Evolutionary conservation across 768 basidiomycete species (phyloP), one percentile per base, ranked within the genome.

Genomic region (Ramaria rubella): DNA sequence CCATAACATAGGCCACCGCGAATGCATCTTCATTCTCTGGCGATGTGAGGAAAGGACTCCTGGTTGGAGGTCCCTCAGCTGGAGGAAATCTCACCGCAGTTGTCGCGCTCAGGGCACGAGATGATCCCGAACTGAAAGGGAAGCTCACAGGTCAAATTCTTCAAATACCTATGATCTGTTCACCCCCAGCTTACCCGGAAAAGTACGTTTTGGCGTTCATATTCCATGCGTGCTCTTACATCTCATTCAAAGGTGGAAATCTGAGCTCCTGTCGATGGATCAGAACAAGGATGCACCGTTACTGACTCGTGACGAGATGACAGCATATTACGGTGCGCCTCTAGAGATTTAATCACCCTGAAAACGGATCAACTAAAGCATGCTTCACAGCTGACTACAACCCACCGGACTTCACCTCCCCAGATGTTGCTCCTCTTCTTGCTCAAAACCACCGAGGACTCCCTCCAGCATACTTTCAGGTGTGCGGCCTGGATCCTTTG

Each of bases 131-230:
- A 55, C 65, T 69, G 48, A 12, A 24, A 4, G 36, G 42, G 11
- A 58, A 49, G 17, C 29, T 68, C 23, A 68, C 69, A 1, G 69
- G 68, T 4, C 65, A 64, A 19, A 30, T 61, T 3, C 61, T 70
- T 1, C 46, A 55, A 19, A 42, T 59, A 43, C 69, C 68, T 6
- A 24, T 44, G 14, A 42, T 65, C n/a, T 6, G 62, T 14, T 60
- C 64, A 33, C 56, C 62, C 4, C 55, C 63, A 5, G 64, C 56
- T 1, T 57, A 62, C 29, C 64, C 66, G 5, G 59, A 62, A 14
- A 48, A 65, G 66, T 68, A 44, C 23, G 44, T 24, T 14, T 46
- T 38, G 14, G 52, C 8, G 4, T n/a, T n/a, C n/a, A n/a, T n/a
- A 53, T 2, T 53, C 5, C n/a, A 34, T 14, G 23, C n/a, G 14